Base-by-base conservation (phyloP, 2,329 filamentous ascomycete genomes). In the Aspergillus alliaceus region DNA sequence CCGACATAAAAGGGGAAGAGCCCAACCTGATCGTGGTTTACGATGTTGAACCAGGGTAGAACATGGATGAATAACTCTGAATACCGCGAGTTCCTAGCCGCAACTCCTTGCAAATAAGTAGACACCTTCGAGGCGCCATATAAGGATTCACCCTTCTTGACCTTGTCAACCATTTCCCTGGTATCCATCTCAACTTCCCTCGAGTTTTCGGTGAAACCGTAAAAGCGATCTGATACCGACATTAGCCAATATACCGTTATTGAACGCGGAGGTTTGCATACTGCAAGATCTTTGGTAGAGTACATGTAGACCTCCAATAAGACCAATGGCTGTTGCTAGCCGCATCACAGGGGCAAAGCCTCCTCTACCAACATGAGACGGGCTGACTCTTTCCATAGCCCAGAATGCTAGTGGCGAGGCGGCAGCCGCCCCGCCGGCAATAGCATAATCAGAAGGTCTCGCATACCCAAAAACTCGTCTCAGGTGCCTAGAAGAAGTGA, bases 21-120 rank as follows among this genome's bases (percentile, higher is more conserved):
- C 67, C 76, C 66, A 69, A 84, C 82, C 74, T 86, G 85, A 73
- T 86, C 88, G 79, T 99, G 95, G 79, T 99, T 98, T 71, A 96
- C 93, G 79, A 99, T 90, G 82, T 99, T 99, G 80, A 96, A 93
- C 95, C 93, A 98, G 37, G 93, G 93, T 56, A 99, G 80, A 54
- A 93, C 86, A 72, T 92, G 89, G 64, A 90, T 80, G 76, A 93
- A 95, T 31, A 95, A 82, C 39, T 90, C 89, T 35, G 90, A 88
- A 82, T 96, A 98, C 72, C 95, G 85, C 70, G 92, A 96, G 81
- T 99, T 96, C 67, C 95, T 84, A 58, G 91, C 87, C 52, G 95
- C 93, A 37, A 97, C 89, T 59, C 93, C 95, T 79, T 99, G 95
- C 82, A 97, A 89, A 78, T 97, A 91, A 62, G 93, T 88, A 57